These are phyloP conservation scores for Mallotus japonicus DNA, from an alignment of 441 rosid species.

Conservation along the genomic window DNA sequence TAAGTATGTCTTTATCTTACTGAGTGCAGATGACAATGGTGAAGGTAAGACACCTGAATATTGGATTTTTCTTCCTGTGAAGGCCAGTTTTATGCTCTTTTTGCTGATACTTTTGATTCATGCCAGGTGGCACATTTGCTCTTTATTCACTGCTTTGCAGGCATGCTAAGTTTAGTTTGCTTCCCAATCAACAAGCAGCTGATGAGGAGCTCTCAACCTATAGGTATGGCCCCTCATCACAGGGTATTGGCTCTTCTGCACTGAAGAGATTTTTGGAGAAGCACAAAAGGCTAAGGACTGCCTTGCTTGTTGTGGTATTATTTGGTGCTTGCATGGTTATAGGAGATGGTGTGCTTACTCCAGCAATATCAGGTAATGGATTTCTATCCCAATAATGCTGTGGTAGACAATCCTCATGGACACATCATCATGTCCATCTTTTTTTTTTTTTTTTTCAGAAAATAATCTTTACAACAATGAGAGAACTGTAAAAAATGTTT, in stretches of 20 bases:
- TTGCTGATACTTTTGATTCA: slow-evolving; percentile 27
- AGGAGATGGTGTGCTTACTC: slow-evolving; percentile 81
- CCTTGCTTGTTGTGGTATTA: slow-evolving; percentile 65
- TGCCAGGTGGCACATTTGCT: slow-evolving; percentile 86
- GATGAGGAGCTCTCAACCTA: slow-evolving; percentile 92
- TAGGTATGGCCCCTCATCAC: slow-evolving; percentile 54
- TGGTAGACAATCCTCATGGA: background rate
- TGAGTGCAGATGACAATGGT: slow-evolving; percentile 76
- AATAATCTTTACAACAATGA: background rate
- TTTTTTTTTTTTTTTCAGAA: background rate
- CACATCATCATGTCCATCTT: background rate
- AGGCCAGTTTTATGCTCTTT: background rate
- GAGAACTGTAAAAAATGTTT: background rate
- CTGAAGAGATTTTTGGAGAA: slow-evolving; percentile 69
- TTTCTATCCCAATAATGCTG: background rate
- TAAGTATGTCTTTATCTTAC: slow-evolving; percentile 57
- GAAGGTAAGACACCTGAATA: slow-evolving; percentile 53
- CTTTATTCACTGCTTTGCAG: slow-evolving; percentile 87
- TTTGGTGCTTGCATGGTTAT: slow-evolving; percentile 86
- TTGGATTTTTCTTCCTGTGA: background rate
- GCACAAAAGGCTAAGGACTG: slow-evolving; percentile 67
- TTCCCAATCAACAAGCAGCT: slow-evolving; percentile 94
- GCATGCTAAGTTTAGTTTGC: slow-evolving; percentile 80
- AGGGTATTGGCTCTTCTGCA: slow-evolving; percentile 39
- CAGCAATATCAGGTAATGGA: slow-evolving; percentile 78